phyloP scores from a whole-genome alignment of 495 filamentous ascomycete genomes.

The Hypomontagnella monticulosa region DNA sequence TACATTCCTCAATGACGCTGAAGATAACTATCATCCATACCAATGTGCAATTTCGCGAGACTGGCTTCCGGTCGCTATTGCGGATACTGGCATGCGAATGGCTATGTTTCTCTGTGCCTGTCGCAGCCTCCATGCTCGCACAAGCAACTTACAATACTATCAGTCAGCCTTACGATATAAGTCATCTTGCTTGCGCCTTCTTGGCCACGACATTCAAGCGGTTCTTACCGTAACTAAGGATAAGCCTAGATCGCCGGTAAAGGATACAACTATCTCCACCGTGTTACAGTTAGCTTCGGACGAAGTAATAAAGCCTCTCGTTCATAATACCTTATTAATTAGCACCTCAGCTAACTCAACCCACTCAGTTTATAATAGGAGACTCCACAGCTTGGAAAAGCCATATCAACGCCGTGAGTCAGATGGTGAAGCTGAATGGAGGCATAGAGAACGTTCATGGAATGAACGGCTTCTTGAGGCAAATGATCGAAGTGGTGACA shows the following conservation, averaged over 20 bases:
- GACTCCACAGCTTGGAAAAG: neutral
- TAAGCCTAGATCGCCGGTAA: neutral
- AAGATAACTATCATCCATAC: neutral
- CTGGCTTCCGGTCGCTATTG: slow-evolving; percentile 4
- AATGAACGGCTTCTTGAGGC: slow-evolving; percentile 13
- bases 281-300: slow-evolving; percentile 12
- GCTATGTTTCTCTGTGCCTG: slow-evolving; percentile 8
- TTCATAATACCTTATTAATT: no score
- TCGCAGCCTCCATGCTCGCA: slow-evolving; percentile 1
- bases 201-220: neutral
- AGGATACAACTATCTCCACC: slow-evolving; percentile 8
- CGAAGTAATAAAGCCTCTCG: slow-evolving; percentile 2
- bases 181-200: slow-evolving; percentile 1
- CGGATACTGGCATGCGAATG: slow-evolving; percentile 3
- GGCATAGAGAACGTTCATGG: slow-evolving; percentile 2
- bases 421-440: slow-evolving; percentile 11
- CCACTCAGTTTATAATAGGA: neutral
- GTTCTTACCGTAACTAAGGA: neutral
- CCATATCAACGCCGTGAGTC: neutral
- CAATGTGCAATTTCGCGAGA: slow-evolving; percentile 1
- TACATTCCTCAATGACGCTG: neutral
- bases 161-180: slow-evolving; percentile 5
- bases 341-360: neutral
- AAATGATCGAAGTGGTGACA: neutral
- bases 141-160: neutral